phyloP scores from a whole-genome alignment of 768 basidiomycete genomes.

The Lentinula lateritia region DNA sequence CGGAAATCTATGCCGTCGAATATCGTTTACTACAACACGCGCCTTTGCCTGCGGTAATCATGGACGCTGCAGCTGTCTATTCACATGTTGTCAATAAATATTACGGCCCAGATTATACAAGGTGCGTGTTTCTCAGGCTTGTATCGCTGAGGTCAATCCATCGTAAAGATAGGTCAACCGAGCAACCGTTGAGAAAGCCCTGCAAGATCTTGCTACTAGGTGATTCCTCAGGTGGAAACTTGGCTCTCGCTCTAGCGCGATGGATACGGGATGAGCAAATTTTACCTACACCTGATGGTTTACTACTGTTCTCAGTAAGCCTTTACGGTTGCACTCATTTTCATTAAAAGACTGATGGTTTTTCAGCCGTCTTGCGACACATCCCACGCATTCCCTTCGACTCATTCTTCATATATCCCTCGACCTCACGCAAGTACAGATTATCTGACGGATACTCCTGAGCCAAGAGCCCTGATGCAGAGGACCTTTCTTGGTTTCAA shows the following conservation, averaged over 20 bases:
- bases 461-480: conserved; percentile 45
- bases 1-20: conserved; percentile 40
- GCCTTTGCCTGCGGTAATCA: conserved; percentile 47
- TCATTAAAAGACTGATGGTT: conserved; percentile 15
- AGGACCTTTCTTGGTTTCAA: conserved; percentile 48
- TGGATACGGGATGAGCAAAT: conserved; percentile 49
- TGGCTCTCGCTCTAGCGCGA: conserved; percentile 43
- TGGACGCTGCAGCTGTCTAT: conserved; percentile 49
- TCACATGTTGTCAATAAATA: conserved; percentile 36
- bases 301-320: conserved; percentile 40
- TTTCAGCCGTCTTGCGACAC: conserved; percentile 21
- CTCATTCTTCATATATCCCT: conserved; percentile 42
- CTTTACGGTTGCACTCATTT: conserved; percentile 22
- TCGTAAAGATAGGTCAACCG: neutral
- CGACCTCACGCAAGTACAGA: conserved; percentile 44
- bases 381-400: conserved; percentile 44
- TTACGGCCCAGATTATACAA: neutral
- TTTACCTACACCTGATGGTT: conserved; percentile 37
- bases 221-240: conserved; percentile 52
- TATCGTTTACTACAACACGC: conserved; percentile 49
- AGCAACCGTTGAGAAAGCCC: neutral
- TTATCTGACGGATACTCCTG: conserved; percentile 49
- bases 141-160: neutral
- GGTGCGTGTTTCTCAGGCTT: neutral
- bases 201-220: conserved; percentile 43